These are phyloP conservation scores for Lanzia echinophila DNA, from an alignment of 2,329 filamentous ascomycete species.

Conservation along the genomic window DNA sequence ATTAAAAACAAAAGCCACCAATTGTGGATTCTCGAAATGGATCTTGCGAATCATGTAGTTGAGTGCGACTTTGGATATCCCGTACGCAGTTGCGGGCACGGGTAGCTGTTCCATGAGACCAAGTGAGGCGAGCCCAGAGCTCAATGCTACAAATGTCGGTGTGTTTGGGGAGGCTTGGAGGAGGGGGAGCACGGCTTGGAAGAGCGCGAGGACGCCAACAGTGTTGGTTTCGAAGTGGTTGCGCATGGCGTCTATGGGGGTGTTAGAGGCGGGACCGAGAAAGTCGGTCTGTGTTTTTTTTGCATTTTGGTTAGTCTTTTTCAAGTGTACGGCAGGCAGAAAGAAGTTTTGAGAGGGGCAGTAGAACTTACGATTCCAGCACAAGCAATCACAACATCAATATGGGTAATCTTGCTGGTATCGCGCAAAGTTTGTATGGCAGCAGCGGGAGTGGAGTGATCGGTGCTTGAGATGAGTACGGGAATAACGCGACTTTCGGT, in stretches of 20 bases:
- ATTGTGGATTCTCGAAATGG: conserved; percentile 30
- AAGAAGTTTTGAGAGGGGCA: no score
- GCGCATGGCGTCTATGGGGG: conserved; percentile 33
- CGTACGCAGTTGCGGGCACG: conserved; percentile 33
- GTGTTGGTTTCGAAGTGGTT: conserved; percentile 39
- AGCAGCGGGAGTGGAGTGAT: conserved; percentile 32
- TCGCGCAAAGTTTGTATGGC: conserved; percentile 30
- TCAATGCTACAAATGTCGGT: conserved; percentile 36
- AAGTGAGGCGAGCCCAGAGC: conserved; percentile 19
- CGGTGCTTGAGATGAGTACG: conserved; percentile 34
- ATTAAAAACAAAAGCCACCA: conserved; percentile 30
- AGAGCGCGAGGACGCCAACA: conserved; percentile 36
- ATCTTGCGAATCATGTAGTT: conserved; percentile 31
- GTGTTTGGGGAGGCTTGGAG: conserved; percentile 27
- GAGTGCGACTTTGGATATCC: conserved; percentile 33
- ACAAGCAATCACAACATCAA: conserved; percentile 49
- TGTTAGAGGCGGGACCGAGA: conserved; percentile 30
- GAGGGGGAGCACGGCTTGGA: conserved; percentile 38
- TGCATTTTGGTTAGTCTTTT: no score
- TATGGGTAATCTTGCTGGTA: conserved; percentile 32
- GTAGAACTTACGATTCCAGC: conserved; percentile 34
- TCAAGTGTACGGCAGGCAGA: no score
- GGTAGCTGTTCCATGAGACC: conserved; percentile 8
- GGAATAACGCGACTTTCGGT: conserved; percentile 32
- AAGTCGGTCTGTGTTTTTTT: conserved; percentile 15